A percentile compares a stretch with the other conserved stretches of the same genome.
Evolutionary conservation across 768 basidiomycete species (phyloP).

Genomic region (Tephrocybe sp.): DNA sequence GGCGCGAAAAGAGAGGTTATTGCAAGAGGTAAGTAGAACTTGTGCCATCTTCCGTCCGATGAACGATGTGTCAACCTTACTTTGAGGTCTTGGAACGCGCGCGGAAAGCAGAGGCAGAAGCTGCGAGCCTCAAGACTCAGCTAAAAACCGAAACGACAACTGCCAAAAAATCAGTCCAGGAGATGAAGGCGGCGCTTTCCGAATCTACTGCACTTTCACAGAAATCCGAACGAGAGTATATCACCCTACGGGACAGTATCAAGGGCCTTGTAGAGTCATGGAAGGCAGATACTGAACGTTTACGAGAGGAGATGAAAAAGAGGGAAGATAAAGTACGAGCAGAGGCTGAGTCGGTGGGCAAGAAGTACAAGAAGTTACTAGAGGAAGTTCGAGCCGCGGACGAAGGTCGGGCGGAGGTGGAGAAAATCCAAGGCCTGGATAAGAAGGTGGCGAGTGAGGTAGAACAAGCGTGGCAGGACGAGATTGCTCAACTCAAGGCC

Average conservation of each 20-base stretch:
- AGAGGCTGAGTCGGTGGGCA: slow-evolving; percentile 66
- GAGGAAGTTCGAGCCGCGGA: slow-evolving; percentile 61
- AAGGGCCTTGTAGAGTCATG: slow-evolving; percentile 71
- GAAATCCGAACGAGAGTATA: slow-evolving; percentile 82
- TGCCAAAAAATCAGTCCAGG: slow-evolving; percentile 73
- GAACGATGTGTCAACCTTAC: no score
- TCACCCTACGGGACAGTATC: slow-evolving; percentile 72
- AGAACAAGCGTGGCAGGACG: slow-evolving; percentile 57
- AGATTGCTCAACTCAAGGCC: slow-evolving; percentile 51
- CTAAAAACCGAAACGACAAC: slow-evolving; percentile 71
- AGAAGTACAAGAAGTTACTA: slow-evolving; percentile 65
- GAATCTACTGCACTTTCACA: slow-evolving; percentile 77
- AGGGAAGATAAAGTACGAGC: slow-evolving; percentile 66
- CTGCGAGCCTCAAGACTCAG: slow-evolving; percentile 60
- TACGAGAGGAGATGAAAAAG: slow-evolving; percentile 72
- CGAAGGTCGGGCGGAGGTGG: slow-evolving; percentile 42
- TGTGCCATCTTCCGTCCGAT: no score
- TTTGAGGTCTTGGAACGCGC: slow-evolving; percentile 75
- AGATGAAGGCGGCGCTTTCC: slow-evolving; percentile 72
- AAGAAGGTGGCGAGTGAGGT: slow-evolving; percentile 50
- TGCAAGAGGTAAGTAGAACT: slow-evolving; percentile 73
- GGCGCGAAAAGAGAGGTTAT: slow-evolving; percentile 77
- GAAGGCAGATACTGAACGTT: slow-evolving; percentile 67
- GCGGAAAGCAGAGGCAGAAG: slow-evolving; percentile 81
- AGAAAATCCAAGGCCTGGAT: slow-evolving; percentile 49